Evolutionary conservation across 306 rosid genomes (phyloP).

Genomic region (Quercus engelmannii): DNA sequence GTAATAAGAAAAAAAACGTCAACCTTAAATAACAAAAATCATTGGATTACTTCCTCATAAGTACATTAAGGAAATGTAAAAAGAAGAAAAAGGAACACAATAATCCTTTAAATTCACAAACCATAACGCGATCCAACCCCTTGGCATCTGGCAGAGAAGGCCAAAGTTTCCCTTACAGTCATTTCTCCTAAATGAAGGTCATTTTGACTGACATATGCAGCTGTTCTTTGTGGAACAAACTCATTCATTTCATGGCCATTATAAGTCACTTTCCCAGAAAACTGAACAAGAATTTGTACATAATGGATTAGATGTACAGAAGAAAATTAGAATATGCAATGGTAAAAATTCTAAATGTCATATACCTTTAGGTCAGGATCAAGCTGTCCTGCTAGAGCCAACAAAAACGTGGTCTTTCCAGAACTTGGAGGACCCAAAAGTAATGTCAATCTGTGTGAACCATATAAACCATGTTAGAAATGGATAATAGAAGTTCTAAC

Average conservation of each 20-base stretch:
- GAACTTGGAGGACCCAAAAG: slow-evolving; percentile 89
- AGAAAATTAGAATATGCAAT: not conserved
- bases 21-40: not conserved
- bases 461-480: not conserved
- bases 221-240: slow-evolving; percentile 70
- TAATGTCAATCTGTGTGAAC: slow-evolving; percentile 51
- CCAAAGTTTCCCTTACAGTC: slow-evolving; percentile 91
- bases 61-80: not conserved
- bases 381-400: slow-evolving; percentile 75
- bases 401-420: slow-evolving; percentile 77
- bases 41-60: not conserved
- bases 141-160: slow-evolving; percentile 76
- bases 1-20: not conserved
- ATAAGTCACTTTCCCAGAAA: slow-evolving; percentile 41
- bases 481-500: not conserved
- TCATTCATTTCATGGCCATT: slow-evolving; percentile 46
- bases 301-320: not conserved
- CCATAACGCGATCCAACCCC: slow-evolving; percentile 84
- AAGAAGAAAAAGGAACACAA: not conserved
- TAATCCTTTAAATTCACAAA: slow-evolving; percentile 5
- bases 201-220: slow-evolving; percentile 80
- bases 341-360: not conserved
- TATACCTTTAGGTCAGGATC: slow-evolving; percentile 55
- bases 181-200: slow-evolving; percentile 82
- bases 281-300: slow-evolving; percentile 7